phyloP scores from a whole-genome alignment of 1,284 basidiomycete species.

The Cutaneotrichosporon cutaneum region DNA sequence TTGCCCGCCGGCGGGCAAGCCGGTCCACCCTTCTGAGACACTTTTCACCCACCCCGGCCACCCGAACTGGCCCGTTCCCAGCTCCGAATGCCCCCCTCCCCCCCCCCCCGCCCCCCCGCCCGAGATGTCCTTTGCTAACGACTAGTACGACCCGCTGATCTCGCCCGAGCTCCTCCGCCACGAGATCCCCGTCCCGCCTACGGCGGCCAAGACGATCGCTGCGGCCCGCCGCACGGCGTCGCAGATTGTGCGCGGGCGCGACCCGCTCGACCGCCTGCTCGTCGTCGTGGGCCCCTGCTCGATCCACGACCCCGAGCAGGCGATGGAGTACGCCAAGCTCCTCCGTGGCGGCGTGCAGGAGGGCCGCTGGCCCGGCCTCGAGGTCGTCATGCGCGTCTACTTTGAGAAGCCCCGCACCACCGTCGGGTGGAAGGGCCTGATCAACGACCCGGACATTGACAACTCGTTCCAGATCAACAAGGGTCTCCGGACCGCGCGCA shows the following conservation, averaged over 20 bases:
- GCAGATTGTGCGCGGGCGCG: slow-evolving; percentile 73
- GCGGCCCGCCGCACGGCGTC: slow-evolving; percentile 74
- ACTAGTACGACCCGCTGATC: slow-evolving; percentile 85
- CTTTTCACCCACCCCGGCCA: not conserved
- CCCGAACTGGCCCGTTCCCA: not conserved
- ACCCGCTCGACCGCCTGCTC: slow-evolving; percentile 68
- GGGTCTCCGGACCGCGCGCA: slow-evolving; percentile 85
- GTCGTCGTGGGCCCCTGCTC: slow-evolving; percentile 96
- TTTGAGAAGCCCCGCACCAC: slow-evolving; percentile 65
- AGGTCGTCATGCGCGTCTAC: slow-evolving; percentile 95
- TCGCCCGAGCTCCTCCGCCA: slow-evolving; percentile 84
- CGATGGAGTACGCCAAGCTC: slow-evolving; percentile 80
- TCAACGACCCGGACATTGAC: slow-evolving; percentile 63
- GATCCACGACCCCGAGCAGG: slow-evolving; percentile 86
- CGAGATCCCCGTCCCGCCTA: slow-evolving; percentile 62
- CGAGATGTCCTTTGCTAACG: not conserved
- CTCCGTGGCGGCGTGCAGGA: slow-evolving; percentile 66
- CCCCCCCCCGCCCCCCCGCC: too few species aligned
- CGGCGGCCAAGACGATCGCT: slow-evolving; percentile 64
- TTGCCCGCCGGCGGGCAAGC: not conserved
- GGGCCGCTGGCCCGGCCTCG: slow-evolving; percentile 66
- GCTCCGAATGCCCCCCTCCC: too few species aligned
- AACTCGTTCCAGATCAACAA: slow-evolving; percentile 77
- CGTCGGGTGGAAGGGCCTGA: slow-evolving; percentile 97
- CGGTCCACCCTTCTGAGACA: not conserved